These are phyloP conservation scores for Pinus tabuliformis DNA, from an alignment of 75 land plant species.

Conservation along the genomic window DNA sequence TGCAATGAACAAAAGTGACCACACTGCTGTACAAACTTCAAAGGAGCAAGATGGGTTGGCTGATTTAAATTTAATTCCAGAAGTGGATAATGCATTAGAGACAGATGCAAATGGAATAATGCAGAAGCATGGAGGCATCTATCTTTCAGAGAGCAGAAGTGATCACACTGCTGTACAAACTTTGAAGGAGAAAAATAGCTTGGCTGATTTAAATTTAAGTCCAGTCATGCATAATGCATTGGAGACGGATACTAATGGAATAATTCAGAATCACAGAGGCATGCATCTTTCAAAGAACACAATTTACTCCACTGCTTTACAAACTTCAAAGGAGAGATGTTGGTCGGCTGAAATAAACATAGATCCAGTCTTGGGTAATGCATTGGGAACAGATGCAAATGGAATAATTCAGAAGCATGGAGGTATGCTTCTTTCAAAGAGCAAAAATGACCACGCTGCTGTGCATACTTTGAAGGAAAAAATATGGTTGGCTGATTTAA, in stretches of 20 bases:
- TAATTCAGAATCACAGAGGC: neutral
- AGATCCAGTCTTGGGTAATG: neutral
- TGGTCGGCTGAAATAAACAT: neutral
- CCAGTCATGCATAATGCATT: neutral
- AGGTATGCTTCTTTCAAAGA: neutral
- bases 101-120: neutral
- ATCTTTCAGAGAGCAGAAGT: neutral
- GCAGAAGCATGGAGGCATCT: neutral
- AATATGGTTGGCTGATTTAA: neutral
- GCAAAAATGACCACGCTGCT: neutral
- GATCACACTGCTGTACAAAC: neutral
- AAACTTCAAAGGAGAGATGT: neutral
- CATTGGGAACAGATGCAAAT: neutral
- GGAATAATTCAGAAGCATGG: neutral
- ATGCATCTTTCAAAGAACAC: neutral
- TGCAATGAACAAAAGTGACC: neutral
- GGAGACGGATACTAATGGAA: neutral
- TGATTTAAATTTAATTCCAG: constrained; percentile 5
- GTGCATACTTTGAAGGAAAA: neutral
- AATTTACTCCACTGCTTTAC: neutral
- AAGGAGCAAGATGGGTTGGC: neutral
- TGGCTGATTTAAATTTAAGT: constrained; percentile 6
- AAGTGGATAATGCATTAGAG: neutral
- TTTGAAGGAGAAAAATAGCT: neutral
- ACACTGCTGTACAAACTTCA: neutral